Evolutionary conservation across 169 alveolate species (phyloP), one percentile per base, ranked within the genome.

Genomic region (Toxoplasma gondii): DNA sequence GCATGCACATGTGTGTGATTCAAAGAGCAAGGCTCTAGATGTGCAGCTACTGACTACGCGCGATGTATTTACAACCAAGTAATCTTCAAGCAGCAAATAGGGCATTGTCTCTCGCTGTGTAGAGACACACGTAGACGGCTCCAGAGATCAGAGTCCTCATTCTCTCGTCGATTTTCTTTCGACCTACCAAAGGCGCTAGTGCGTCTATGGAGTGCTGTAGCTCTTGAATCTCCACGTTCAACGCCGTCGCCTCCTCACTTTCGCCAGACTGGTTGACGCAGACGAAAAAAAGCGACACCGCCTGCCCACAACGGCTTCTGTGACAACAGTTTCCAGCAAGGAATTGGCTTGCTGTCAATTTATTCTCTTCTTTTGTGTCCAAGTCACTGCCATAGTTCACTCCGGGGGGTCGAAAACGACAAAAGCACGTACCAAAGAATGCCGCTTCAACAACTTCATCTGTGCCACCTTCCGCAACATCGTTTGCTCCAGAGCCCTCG

Each of bases 201-300:
- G 39, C 41, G 34, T 82, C 69, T 64, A 82, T 82, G 41, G 90
- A 17, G 39, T 39, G n/a, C 67, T 43, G 90, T n/a, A 82, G 90
- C 67, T 82, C 90, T 19, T 39, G 49, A 22, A 44, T 43, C 90
- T 82, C 90, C 90, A 82, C 90, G 41, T n/a, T 82, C n/a, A 82
- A n/a, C n/a, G 38, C 49, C 24, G 34, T 49, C 36, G 4, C 90
- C 67, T 82, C 90, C n/a, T 41, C 67, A n/a, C 27, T 41, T 7
- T 82, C 90, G 17, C 34, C 87, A 5, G 16, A 0, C 87, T 78
- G 87, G 9, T 24, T 17, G 78, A 78, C 0, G 45, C 34, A 64
- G n/a, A 64, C 0, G 31, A 54, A 64, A 64, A 64, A 7, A 64
- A 19, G n/a, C 78, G 78, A 19, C 10, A 19, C 78, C n/a, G 34